Evolutionary conservation across 148 eudicot species (phyloP).

Genomic region (Arbutus unedo): DNA sequence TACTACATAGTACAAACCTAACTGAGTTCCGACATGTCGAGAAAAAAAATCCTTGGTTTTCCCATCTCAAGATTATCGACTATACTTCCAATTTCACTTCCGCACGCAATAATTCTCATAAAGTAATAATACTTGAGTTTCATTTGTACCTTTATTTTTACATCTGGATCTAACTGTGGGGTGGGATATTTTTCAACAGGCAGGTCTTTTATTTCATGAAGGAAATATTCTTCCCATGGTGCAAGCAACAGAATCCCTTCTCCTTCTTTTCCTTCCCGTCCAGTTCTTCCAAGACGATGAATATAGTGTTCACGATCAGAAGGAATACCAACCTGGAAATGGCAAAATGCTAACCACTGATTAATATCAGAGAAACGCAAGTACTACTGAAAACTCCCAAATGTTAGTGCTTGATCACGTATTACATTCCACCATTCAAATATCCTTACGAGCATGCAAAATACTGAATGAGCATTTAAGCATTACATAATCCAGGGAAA

Average conservation of each 20-base stretch:
- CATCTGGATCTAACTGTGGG: constrained; percentile 46
- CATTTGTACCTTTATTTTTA: constrained; percentile 49
- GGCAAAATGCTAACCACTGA: constrained; percentile 2
- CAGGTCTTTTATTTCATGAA: constrained; percentile 67
- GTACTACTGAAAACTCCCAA: background rate
- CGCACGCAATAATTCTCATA: background rate
- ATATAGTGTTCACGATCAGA: constrained; percentile 76
- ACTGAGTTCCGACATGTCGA: background rate
- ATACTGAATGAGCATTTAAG: background rate
- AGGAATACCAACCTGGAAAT: constrained; percentile 74
- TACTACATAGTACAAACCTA: background rate
- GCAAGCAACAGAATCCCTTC: constrained; percentile 81
- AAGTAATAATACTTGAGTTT: background rate
- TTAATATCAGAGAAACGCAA: background rate
- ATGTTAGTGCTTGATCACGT: background rate
- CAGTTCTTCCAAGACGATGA: constrained; percentile 91
- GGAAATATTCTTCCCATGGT: constrained; percentile 84
- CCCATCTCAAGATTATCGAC: background rate
- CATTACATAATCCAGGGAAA: background rate
- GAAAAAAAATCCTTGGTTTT: background rate
- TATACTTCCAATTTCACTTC: background rate
- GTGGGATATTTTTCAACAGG: constrained; percentile 52
- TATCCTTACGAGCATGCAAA: background rate
- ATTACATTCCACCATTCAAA: background rate
- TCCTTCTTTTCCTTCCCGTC: constrained; percentile 85